Conservation (phyloP, 1,139 yeast genomes). For the Geotrichum phurueaensis region DNA sequence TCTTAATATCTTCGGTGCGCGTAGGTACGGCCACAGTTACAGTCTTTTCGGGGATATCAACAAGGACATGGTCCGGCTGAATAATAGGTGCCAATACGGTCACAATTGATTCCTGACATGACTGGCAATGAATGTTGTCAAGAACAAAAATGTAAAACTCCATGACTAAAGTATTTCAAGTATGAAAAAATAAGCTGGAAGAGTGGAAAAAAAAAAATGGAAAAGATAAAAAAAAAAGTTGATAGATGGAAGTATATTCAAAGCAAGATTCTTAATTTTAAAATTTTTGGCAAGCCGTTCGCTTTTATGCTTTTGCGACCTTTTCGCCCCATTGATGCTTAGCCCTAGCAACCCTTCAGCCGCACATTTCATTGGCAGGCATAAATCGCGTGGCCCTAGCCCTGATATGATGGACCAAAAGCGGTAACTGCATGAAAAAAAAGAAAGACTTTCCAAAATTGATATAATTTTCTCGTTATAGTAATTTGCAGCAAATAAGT, state of each 20-base stretch:
- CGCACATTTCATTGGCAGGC: background rate
- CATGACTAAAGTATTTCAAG: background rate
- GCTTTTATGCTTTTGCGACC: background rate
- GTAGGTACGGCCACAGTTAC: constrained; percentile 9
- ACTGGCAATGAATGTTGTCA: constrained; percentile 17
- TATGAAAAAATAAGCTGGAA: background rate
- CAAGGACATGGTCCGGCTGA: constrained; percentile 4
- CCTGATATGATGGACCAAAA: too few relatives aligned
- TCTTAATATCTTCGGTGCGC: background rate
- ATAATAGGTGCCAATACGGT: constrained; percentile 5
- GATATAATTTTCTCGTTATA: background rate
- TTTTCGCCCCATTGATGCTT: background rate
- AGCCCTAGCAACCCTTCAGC: background rate
- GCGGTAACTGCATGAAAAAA: too few relatives aligned
- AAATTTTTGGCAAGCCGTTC: background rate
- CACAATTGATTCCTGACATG: constrained; percentile 11
- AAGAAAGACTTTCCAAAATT: too few relatives aligned
- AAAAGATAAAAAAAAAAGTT: background rate
- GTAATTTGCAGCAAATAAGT: background rate
- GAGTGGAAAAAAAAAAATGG: background rate
- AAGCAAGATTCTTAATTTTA: background rate
- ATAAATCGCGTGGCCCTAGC: background rate
- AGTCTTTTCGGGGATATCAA: constrained; percentile 6
- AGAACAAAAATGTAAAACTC: constrained; percentile 12
- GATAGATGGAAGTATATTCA: background rate